Evolutionary conservation across 2,329 filamentous ascomycete genomes (phyloP).

Genomic region (Fusarium tricinctum): DNA sequence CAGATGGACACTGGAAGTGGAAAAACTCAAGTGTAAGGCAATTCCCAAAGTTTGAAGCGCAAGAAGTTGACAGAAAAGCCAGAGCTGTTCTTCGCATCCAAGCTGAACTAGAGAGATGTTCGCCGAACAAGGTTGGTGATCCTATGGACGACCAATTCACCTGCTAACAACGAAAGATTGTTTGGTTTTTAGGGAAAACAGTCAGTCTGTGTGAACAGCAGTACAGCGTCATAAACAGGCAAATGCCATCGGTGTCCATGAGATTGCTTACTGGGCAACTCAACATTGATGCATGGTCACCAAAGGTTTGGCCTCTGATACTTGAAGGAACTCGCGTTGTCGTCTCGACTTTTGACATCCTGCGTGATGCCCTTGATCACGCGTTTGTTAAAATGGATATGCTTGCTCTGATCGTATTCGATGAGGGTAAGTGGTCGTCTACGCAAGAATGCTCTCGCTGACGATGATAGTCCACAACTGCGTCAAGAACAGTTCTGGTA

Average conservation of each 20-base stretch:
- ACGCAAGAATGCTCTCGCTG: background rate
- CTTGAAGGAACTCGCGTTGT: constrained; percentile 77
- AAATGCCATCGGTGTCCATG: constrained; percentile 71
- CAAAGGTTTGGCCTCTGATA: constrained; percentile 75
- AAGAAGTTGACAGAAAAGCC: constrained; percentile 34
- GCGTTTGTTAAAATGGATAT: constrained; percentile 76
- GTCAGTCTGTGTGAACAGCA: constrained; percentile 78
- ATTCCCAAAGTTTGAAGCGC: background rate
- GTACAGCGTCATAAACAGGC: constrained; percentile 67
- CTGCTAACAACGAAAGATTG: constrained; percentile 58
- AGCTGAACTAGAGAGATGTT: constrained; percentile 70
- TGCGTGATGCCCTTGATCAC: constrained; percentile 80
- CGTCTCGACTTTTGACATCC: constrained; percentile 81
- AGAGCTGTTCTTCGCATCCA: constrained; percentile 78
- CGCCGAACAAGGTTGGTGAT: constrained; percentile 71
- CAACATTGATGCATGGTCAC: constrained; percentile 80
- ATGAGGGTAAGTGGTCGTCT: constrained; percentile 74
- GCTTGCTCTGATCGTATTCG: constrained; percentile 81
- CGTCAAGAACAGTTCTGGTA: constrained; percentile 72
- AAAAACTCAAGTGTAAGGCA: constrained; percentile 80
- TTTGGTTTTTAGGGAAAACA: constrained; percentile 83
- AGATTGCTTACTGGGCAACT: constrained; percentile 77
- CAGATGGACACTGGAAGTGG: constrained; percentile 86
- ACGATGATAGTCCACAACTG: constrained; percentile 78
- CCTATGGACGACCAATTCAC: background rate